Base-by-base conservation (phyloP, 1,139 yeast genomes). In the Geotrichum histeridarum region DNA sequence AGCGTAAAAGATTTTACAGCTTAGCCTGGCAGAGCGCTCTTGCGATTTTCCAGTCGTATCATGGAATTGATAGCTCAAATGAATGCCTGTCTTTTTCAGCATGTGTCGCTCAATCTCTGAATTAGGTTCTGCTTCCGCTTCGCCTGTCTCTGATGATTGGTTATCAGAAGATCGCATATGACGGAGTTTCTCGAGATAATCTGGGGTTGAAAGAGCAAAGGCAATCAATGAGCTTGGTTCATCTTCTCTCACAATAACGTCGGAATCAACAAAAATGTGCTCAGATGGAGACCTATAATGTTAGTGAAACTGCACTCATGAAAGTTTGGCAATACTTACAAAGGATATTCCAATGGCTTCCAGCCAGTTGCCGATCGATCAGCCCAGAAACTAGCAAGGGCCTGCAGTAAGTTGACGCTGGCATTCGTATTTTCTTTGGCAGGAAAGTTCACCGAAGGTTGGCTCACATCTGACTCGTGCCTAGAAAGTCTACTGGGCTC, bases 191-290 rank as follows among this genome's bases (percentile, higher is more conserved):
- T 82, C 84, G 52, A 79, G 76, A 65, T 93, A 93, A 68, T 93
- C 98, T 2, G 81, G 77, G 0, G 96, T 83, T 43, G 91, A 86
- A 58, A 94, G 73, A 67, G 98, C 91, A 65, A 93, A 91, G 0
- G 99, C 95, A 60, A 93, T 89, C 59, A 94, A 72, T 0, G 98
- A 91, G 66, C 95, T 86, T 7, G 99, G 99, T 68, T 94, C 99
- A 69, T 90, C 97, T 65, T 94, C 99, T 51, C 99, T 76, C 5
- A 93, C 95, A 59, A 94, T 86, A 15, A 94, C 95, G 68, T 89
- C 91, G 6, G 95, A 87, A 66, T 94, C 98, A 8, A 90, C 90
- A 74, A 93, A 93, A 5, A 94, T 82, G 68, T 94, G 99, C 65
- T 94, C 98, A 0, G 85, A 80, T 2, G 67, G 66, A 4, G 57